A percentile compares a stretch with the other conserved stretches of the same genome.
phyloP scores from a whole-genome alignment of 2,329 filamentous ascomycete species.

The Cercospora zeae-maydis region DNA sequence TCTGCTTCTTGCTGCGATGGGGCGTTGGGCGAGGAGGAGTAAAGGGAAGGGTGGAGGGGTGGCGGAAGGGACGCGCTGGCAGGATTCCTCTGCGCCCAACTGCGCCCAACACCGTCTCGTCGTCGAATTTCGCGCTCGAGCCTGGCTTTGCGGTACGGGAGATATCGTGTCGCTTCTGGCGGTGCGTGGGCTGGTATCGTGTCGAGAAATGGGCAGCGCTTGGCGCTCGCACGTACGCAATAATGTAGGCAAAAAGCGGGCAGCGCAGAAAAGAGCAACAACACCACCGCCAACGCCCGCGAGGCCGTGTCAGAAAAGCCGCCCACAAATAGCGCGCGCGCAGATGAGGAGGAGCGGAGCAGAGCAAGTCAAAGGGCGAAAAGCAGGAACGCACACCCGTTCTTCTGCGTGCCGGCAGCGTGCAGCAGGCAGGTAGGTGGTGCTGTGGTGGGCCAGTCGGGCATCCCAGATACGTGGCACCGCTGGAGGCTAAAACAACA shows the following conservation, averaged over 20 bases:
- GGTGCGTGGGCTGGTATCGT: not conserved
- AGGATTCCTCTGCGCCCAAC: conserved; percentile 4
- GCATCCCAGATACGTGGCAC: conserved; percentile 18
- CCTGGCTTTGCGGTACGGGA: conserved; percentile 5
- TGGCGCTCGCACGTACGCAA: not conserved
- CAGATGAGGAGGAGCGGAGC: not conserved
- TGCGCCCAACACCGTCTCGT: conserved; percentile 2
- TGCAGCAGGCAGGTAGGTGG: not conserved
- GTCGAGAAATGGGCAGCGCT: not conserved
- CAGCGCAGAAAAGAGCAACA: not conserved
- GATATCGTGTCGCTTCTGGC: not conserved
- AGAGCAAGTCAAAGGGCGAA: not conserved
- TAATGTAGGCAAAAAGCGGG: not conserved
- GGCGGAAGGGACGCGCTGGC: conserved; percentile 2
- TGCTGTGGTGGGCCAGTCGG: conserved; percentile 1
- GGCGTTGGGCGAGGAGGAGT: not conserved
- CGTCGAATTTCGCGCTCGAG: conserved; percentile 11
- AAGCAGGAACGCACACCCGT: not conserved
- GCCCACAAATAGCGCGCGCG: too few species aligned
- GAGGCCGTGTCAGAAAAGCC: conserved; percentile 8
- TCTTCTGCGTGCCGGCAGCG: conserved; percentile 11
- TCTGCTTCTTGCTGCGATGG: not conserved
- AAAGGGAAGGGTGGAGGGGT: conserved; percentile 2
- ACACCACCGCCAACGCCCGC: conserved; percentile 7
- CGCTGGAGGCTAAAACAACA: conserved; percentile 9